phyloP scores from a whole-genome alignment of 805 yeast genomes.

The Metschnikowia koreensis region DNA sequence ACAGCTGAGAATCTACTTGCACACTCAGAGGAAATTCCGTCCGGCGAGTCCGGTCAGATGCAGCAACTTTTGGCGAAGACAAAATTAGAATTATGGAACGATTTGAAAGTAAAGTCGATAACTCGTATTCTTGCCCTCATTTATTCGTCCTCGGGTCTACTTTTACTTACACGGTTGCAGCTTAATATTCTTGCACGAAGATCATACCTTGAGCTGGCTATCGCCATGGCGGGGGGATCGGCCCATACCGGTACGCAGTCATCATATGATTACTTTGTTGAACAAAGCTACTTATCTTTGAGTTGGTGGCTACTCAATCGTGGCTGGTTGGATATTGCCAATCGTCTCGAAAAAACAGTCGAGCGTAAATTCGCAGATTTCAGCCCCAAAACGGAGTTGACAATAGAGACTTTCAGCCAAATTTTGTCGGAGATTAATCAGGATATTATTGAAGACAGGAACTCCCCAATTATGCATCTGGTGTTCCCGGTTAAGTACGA shows the following conservation, averaged over 20 bases:
- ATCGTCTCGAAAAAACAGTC: conserved; percentile 55
- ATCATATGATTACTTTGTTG: conserved; percentile 53
- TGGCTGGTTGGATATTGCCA: conserved; percentile 68
- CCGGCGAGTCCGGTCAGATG: conserved; percentile 17
- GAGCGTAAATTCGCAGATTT: conserved; percentile 57
- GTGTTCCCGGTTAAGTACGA: conserved; percentile 40
- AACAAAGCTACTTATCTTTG: conserved; percentile 79
- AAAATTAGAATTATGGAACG: conserved; percentile 70
- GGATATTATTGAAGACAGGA: conserved; percentile 20
- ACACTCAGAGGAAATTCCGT: conserved; percentile 27
- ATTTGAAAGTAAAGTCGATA: conserved; percentile 70
- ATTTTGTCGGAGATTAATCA: conserved; percentile 25
- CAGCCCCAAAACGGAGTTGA: conserved; percentile 71
- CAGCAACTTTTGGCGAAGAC: conserved; percentile 25
- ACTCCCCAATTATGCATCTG: conserved; percentile 21
- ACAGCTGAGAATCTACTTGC: conserved; percentile 42
- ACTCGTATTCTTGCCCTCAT: conserved; percentile 70
- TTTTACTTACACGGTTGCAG: conserved; percentile 81
- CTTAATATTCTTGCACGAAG: conserved; percentile 84
- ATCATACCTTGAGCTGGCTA: conserved; percentile 77
- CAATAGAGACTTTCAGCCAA: conserved; percentile 57
- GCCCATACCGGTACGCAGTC: conserved; percentile 12
- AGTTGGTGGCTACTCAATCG: conserved; percentile 93
- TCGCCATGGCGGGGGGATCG: conserved; percentile 60
- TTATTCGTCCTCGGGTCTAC: conserved; percentile 65